Evolutionary conservation across 257 asterid genomes (phyloP).

Genomic region (Sherardia arvensis): DNA sequence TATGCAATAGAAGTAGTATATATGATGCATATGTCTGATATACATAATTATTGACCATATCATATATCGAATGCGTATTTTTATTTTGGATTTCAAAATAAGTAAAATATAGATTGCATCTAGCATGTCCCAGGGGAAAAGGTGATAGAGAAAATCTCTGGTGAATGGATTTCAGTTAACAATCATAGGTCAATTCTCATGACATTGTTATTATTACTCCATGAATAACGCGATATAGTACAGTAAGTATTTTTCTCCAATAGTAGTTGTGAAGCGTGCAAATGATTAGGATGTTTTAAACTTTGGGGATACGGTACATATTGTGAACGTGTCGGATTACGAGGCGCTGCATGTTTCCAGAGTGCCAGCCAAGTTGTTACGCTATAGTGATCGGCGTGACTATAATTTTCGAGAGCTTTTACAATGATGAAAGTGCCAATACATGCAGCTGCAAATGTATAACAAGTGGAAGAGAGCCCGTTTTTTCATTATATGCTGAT

Average conservation of each 20-base stretch:
- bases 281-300: background rate
- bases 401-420: background rate
- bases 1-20: too few relatives aligned
- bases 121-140: too few relatives aligned
- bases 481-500: too few relatives aligned
- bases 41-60: too few relatives aligned
- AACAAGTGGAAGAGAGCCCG: background rate
- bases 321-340: background rate
- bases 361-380: background rate
- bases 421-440: constrained; percentile 26
- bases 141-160: background rate
- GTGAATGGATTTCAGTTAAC: background rate
- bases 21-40: too few relatives aligned
- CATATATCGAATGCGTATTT: too few relatives aligned
- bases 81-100: too few relatives aligned
- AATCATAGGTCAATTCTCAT: background rate
- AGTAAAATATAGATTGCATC: too few relatives aligned
- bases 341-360: background rate
- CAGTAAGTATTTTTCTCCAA: constrained; percentile 4
- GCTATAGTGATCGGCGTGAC: background rate
- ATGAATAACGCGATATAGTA: too few relatives aligned
- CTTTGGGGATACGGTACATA: background rate
- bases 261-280: background rate
- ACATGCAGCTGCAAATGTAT: constrained; percentile 22
- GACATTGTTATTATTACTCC: too few relatives aligned